phyloP scores from a whole-genome alignment of 164 flowering plant species.

The Dillenia suffruticosa region DNA sequence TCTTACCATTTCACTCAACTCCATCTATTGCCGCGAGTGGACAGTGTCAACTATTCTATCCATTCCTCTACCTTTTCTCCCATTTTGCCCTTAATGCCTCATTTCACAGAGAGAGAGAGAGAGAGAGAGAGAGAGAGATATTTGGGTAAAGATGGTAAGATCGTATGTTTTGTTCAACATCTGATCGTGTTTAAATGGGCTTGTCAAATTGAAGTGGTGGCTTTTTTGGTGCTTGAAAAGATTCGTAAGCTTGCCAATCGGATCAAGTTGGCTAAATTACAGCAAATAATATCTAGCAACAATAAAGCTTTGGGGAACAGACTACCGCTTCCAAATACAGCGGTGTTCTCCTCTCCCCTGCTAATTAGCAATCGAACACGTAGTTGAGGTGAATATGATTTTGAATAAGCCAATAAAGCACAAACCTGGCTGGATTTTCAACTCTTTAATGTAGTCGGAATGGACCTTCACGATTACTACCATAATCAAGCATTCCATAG shows the following conservation, averaged over 20 bases:
- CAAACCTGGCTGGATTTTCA: slow-evolving; percentile 58
- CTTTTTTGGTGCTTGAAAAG: slow-evolving; percentile 51
- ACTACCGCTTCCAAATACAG: slow-evolving; percentile 31
- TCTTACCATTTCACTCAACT: too few relatives aligned
- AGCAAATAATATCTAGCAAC: slow-evolving; percentile 22
- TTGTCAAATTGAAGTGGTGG: slow-evolving; percentile 44
- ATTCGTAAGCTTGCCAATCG: slow-evolving; percentile 41
- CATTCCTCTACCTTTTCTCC: too few relatives aligned
- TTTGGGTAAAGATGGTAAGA: too few relatives aligned
- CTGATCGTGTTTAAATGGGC: slow-evolving; percentile 33
- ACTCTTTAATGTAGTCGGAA: slow-evolving; percentile 46
- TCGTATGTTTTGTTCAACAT: slow-evolving; percentile 35
- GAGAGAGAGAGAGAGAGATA: not conserved
- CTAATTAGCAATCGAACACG: not conserved
- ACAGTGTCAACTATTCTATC: too few relatives aligned
- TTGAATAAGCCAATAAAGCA: slow-evolving; percentile 65
- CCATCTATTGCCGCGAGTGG: too few relatives aligned
- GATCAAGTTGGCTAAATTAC: slow-evolving; percentile 44
- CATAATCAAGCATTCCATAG: slow-evolving; percentile 76
- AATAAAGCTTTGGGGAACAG: slow-evolving; percentile 46
- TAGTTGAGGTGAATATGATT: slow-evolving; percentile 47
- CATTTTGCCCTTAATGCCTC: too few relatives aligned
- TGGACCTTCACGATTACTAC: slow-evolving; percentile 71
- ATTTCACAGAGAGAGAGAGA: not conserved
- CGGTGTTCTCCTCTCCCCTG: slow-evolving; percentile 15